Percentiles rank a stretch among this genome's conserved stretches.
Conservation (phyloP, 768 basidiomycete genomes). For the Mycena rebaudengoi region DNA sequence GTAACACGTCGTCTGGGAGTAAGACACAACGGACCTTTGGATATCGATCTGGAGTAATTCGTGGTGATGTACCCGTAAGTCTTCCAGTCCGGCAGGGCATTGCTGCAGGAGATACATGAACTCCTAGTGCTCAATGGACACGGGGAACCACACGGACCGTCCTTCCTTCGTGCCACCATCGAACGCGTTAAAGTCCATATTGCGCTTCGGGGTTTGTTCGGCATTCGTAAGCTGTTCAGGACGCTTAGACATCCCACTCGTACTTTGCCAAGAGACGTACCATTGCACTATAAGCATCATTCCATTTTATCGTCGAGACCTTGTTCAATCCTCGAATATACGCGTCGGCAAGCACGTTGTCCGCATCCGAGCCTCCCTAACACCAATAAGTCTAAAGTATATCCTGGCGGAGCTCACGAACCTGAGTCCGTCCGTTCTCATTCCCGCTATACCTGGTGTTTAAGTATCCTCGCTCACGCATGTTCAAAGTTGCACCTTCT, state of each 20-base stretch:
- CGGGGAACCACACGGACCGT: not conserved
- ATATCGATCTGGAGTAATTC: constrained; percentile 8
- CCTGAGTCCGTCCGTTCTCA: constrained; percentile 5
- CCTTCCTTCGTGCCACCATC: constrained; percentile 3
- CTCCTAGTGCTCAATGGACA: too few species aligned
- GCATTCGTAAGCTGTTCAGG: not conserved
- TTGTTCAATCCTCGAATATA: not conserved
- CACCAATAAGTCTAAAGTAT: not conserved
- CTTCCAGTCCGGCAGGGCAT: constrained; percentile 7
- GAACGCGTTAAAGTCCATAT: constrained; percentile 5
- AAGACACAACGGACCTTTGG: too few species aligned
- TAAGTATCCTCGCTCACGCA: not conserved
- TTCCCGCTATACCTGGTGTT: not conserved
- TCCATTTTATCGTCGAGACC: constrained; percentile 1
- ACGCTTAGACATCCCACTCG: not conserved
- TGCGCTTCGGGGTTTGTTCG: constrained; percentile 6
- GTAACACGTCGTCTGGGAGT: too few species aligned
- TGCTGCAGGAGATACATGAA: too few species aligned
- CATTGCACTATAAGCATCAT: constrained; percentile 2
- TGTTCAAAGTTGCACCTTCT: not conserved
- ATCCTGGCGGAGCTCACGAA: not conserved
- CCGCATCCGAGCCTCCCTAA: constrained; percentile 1
- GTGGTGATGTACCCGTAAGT: constrained; percentile 1
- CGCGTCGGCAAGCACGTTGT: constrained; percentile 2
- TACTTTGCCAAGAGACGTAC: not conserved